A percentile compares a stretch with the other conserved stretches of the same genome.
phyloP scores from a whole-genome alignment of 1,139 yeast species.

The Blastobotrys aristatus region DNA sequence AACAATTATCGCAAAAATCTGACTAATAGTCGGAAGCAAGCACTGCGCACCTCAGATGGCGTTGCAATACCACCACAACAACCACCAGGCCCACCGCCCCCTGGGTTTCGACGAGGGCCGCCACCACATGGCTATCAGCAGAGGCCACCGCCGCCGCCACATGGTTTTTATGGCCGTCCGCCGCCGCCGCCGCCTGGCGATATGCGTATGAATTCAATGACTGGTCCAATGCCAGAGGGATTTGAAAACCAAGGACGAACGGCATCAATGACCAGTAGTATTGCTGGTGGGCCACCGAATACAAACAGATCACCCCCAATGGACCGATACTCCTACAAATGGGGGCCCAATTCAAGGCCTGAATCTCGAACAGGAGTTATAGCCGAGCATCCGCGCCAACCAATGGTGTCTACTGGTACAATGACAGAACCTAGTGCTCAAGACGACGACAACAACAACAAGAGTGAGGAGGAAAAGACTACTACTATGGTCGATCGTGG shows the following conservation, averaged over 20 bases:
- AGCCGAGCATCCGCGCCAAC: slow-evolving; percentile 12
- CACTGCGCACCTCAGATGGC: slow-evolving; percentile 25
- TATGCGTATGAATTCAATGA: too few species aligned
- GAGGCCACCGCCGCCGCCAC: slow-evolving; percentile 1
- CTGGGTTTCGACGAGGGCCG: slow-evolving; percentile 14
- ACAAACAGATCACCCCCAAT: slow-evolving; percentile 4
- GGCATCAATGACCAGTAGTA: slow-evolving; percentile 1
- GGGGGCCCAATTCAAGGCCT: not conserved
- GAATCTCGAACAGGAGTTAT: slow-evolving; percentile 1
- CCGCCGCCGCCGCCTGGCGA: not conserved
- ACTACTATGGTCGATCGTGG: slow-evolving; percentile 1
- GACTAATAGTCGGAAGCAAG: slow-evolving; percentile 29
- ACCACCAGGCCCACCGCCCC: slow-evolving; percentile 17
- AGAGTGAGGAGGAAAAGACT: not conserved
- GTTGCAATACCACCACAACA: slow-evolving; percentile 16
- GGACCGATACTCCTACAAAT: not conserved
- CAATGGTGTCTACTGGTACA: slow-evolving; percentile 21
- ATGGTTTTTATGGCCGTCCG: too few species aligned
- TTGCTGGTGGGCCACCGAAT: not conserved
- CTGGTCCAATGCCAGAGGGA: too few species aligned
- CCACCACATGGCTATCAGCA: not conserved
- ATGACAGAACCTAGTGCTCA: slow-evolving; percentile 24
- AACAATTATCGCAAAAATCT: slow-evolving; percentile 33
- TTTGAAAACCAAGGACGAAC: too few species aligned
- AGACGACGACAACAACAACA: not conserved